Base-by-base conservation (phyloP, 169 alveolate species). In the Plasmodium gonderi region DNA sequence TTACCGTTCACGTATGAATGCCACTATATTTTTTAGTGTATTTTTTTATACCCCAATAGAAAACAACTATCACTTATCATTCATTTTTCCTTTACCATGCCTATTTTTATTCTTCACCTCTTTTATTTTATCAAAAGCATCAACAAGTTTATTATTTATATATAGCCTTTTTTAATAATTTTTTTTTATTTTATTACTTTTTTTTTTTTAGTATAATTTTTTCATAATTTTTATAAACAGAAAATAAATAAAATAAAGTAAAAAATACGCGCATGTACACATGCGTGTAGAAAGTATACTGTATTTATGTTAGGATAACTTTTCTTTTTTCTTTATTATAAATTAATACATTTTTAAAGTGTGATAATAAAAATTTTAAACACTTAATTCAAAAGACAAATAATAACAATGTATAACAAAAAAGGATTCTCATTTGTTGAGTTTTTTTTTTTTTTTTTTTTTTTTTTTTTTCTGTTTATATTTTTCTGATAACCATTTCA, bases 301-400 rank as follows among this genome's bases (percentile, higher is more conserved):
- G 72, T 26, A 33, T 40, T 79, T 29, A 38, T 20, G 17, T 2
- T 79, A 65, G 40, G 51, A n/a, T 11, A 47, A 36, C 49, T 79
- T 8, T 14, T 79, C 12, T 33, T n/a, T 64, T 26, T 31, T 40
- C 40, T 47, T 79, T 79, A 68, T 69, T 69, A 82, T 68, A 82
- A 82, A 82, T 82, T 68, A 82, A 69, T 54, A 82, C 81, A 29
- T 45, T 82, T 82, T 82, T 45, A 82, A 44, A 82, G 40, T 68
- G 44, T 23, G 26, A 17, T 40, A 80, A 82, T 68, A 47, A 47
- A 36, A 69, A 33, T 68, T 82, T 68, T 54, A 64, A 82, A 82
- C 54, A 26, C 26, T 80, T 80, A 82, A 82, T 82, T 82, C 81
- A 82, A 82, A 82, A 82, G 14, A 72, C 78, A 82, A 82, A 82